Percentiles rank a stretch among this genome's conserved stretches.
phyloP scores from a whole-genome alignment of 78 protist genomes.

The Guillardia theta region DNA sequence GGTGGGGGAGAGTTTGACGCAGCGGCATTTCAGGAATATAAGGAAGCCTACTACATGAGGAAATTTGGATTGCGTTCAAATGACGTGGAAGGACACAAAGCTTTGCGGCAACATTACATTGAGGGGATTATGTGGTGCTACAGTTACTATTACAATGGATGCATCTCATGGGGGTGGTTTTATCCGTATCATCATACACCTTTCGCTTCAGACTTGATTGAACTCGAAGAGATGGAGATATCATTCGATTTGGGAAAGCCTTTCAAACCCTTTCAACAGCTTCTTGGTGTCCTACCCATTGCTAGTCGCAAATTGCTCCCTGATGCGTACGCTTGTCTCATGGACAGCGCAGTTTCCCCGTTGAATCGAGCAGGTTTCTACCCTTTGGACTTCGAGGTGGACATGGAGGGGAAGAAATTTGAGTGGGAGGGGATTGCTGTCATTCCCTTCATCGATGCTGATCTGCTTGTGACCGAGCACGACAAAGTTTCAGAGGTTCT shows the following conservation, averaged over 20 bases:
- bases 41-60: background rate
- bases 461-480: no score
- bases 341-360: background rate
- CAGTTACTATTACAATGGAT: conserved; percentile 39
- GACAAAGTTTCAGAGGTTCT: no score
- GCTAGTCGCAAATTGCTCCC: conserved; percentile 11
- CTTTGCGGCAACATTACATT: background rate
- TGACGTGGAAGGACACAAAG: background rate
- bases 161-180: conserved; percentile 42
- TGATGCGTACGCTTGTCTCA: background rate
- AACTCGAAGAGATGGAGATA: background rate
- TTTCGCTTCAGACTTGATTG: background rate
- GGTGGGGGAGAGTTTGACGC: no score
- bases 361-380: conserved; percentile 59
- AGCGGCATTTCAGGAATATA: background rate
- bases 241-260: background rate
- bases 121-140: conserved; percentile 25
- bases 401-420: conserved; percentile 64
- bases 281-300: conserved; percentile 39
- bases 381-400: conserved; percentile 75
- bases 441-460: conserved; percentile 71
- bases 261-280: background rate
- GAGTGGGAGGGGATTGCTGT: conserved; percentile 63
- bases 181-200: conserved; percentile 36
- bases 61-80: background rate